Base-by-base conservation (phyloP, 2,329 filamentous ascomycete species). In the Harringtonia aguacate region DNA sequence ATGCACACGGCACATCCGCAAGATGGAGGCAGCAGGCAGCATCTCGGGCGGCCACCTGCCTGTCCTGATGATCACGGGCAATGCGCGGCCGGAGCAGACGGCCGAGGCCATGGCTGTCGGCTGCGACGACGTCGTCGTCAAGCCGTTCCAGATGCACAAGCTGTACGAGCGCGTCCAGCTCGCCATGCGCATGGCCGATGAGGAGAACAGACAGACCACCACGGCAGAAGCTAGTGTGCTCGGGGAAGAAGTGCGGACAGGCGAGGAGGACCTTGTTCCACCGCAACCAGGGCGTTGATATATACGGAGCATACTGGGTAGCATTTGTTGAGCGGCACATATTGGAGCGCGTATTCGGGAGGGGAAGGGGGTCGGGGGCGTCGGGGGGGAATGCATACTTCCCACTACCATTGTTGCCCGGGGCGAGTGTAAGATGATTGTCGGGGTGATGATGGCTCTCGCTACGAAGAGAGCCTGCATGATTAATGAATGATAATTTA, bases 51-150 rank as follows among this genome's bases (percentile, higher is more conserved):
- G 72, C 3, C 53, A 69, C 46, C 69, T 82, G 17, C 77, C 78
- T 7, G 79, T 81, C 53, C 79, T 82, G 50, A 78, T 76, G 9
- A 76, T 79, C 21, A 84, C 77, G 38, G 81, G 81, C 28, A 84
- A 85, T 55, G 81, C 79, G 15, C 65, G 80, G 31, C 67, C 69
- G 27, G 78, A 81, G 58, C 79, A 85, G 59, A 64, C 75, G 43
- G 55, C 64, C 39, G 66, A 69, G 49, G 72, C 72, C 2, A 68
- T 65, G 45, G 62, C 64, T 31, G 71, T 69, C 3, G 72, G 71
- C 9, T 75, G 72, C 50, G 76, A 84, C 52, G 77, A 78, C 55
- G 76, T 85, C 18, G 70, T 87, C 17, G 74, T 80, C n/a, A 86
- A 86, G 61, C 82, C 82, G 9, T 86, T 84, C 55, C 67, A 73